phyloP scores from a whole-genome alignment of 2,329 filamentous ascomycete species.

The Ophiostoma montium region DNA sequence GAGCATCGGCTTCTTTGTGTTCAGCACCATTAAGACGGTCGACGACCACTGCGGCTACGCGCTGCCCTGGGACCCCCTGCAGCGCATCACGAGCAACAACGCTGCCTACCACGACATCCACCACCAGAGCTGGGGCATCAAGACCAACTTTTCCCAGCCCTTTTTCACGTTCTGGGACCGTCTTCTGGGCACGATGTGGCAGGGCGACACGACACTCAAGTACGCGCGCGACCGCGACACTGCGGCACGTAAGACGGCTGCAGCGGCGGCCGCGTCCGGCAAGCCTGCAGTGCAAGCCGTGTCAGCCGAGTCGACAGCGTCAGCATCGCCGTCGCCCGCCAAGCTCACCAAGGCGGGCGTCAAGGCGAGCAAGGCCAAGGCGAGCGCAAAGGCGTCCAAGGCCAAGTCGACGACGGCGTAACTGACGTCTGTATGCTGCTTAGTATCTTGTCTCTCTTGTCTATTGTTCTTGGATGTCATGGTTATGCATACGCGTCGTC shows the following conservation, averaged over 20 bases:
- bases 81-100: slow-evolving; percentile 87
- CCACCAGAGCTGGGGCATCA: slow-evolving; percentile 98
- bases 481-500: slow-evolving; percentile 1
- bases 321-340: not conserved
- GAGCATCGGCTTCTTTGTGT: slow-evolving; percentile 77
- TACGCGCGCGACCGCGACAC: slow-evolving; percentile 29
- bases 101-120: slow-evolving; percentile 96
- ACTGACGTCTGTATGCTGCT: not conserved
- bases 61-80: slow-evolving; percentile 90
- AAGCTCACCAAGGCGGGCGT: not conserved
- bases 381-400: not conserved
- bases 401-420: slow-evolving; percentile 4
- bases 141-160: slow-evolving; percentile 81
- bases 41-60: slow-evolving; percentile 95
- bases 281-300: not conserved
- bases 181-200: slow-evolving; percentile 69
- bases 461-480: not conserved
- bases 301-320: not conserved
- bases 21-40: slow-evolving; percentile 87
- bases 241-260: slow-evolving; percentile 22
- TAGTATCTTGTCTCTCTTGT: not conserved
- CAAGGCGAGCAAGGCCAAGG: not conserved
- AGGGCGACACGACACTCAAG: slow-evolving; percentile 39
- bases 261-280: not conserved
- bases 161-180: slow-evolving; percentile 96